These are phyloP conservation scores for Penicillium paxilli DNA, from an alignment of 495 filamentous ascomycete genomes.

Conservation along the genomic window DNA sequence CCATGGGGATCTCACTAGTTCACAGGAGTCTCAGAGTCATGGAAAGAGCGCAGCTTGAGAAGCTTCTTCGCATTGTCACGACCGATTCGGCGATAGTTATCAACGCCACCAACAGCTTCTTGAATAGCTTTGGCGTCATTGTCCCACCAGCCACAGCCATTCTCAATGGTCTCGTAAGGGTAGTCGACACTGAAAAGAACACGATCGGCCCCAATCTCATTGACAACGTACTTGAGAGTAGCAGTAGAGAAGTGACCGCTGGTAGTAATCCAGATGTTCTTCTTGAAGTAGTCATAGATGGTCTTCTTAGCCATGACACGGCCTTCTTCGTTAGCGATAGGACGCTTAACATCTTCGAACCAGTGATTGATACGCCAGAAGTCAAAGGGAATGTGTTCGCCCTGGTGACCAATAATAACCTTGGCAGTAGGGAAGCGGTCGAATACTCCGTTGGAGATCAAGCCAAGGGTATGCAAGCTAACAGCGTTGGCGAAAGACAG, in stretches of 20 bases:
- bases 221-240: slow-evolving; percentile 49
- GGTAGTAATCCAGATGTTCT: slow-evolving; percentile 66
- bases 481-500: slow-evolving; percentile 52
- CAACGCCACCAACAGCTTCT: slow-evolving; percentile 42
- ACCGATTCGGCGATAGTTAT: slow-evolving; percentile 48
- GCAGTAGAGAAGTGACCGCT: slow-evolving; percentile 59
- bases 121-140: no score
- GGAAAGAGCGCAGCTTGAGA: slow-evolving; percentile 46
- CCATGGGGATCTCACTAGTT: no score
- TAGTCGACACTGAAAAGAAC: slow-evolving; percentile 54
- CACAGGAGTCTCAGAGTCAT: no score
- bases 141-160: slow-evolving; percentile 58
- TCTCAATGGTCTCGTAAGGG: slow-evolving; percentile 51
- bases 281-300: slow-evolving; percentile 57
- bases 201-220: slow-evolving; percentile 41
- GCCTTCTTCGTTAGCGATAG: slow-evolving; percentile 37
- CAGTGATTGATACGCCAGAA: slow-evolving; percentile 62
- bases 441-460: slow-evolving; percentile 54
- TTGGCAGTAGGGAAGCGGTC: slow-evolving; percentile 55
- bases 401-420: slow-evolving; percentile 66
- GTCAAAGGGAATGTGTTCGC: slow-evolving; percentile 65
- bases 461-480: slow-evolving; percentile 49
- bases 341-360: slow-evolving; percentile 50
- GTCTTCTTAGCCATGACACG: slow-evolving; percentile 50
- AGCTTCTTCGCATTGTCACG: slow-evolving; percentile 55